phyloP scores from a whole-genome alignment of 768 basidiomycete genomes.

The Rhodotorula toruloides region DNA sequence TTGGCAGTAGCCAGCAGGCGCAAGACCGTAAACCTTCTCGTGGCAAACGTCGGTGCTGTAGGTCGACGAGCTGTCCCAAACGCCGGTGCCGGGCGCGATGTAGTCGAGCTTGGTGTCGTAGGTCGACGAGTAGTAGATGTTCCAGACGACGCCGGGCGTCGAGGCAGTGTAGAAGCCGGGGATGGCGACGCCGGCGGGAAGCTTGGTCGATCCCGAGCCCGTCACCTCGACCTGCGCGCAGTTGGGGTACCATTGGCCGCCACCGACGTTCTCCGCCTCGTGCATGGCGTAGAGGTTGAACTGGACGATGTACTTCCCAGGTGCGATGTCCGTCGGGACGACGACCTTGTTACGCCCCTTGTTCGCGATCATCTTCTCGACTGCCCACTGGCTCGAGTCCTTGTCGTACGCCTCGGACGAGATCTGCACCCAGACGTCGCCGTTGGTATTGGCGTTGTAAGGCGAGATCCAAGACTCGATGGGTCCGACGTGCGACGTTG shows the following conservation, averaged over 20 bases:
- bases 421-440: slow-evolving; percentile 14
- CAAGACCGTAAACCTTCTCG: slow-evolving; percentile 1
- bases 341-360: not conserved
- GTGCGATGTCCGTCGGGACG: not conserved
- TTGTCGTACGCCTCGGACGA: slow-evolving; percentile 5
- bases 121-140: not conserved
- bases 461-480: slow-evolving; percentile 10
- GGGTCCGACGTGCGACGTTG: slow-evolving; percentile 5
- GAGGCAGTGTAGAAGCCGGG: not conserved
- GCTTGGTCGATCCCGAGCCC: not conserved
- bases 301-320: slow-evolving; percentile 19
- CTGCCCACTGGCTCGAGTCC: not conserved
- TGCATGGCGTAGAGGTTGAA: slow-evolving; percentile 15
- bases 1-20: slow-evolving; percentile 8
- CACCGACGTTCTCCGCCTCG: not conserved
- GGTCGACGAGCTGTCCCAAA: slow-evolving; percentile 4
- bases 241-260: slow-evolving; percentile 17
- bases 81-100: slow-evolving; percentile 7
- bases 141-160: slow-evolving; percentile 5
- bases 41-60: slow-evolving; percentile 4
- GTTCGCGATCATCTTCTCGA: slow-evolving; percentile 8
- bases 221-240: slow-evolving; percentile 11
- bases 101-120: slow-evolving; percentile 1
- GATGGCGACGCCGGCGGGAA: slow-evolving; percentile 6
- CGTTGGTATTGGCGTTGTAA: not conserved